phyloP scores from a whole-genome alignment of 257 asterid species.

The Lycium ferocissimum region DNA sequence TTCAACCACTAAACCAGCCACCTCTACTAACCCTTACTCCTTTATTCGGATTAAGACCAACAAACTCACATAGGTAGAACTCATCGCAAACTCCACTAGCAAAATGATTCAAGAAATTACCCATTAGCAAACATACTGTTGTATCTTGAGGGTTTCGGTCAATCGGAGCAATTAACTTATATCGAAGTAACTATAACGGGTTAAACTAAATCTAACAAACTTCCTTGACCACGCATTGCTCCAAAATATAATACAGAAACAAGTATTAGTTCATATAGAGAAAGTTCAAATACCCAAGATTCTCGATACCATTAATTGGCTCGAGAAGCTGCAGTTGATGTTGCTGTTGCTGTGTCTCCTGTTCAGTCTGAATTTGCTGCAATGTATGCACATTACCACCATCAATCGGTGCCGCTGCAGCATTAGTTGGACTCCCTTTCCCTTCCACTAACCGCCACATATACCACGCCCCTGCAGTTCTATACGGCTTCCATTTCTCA shows the following conservation, averaged over 20 bases:
- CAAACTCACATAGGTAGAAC: too few relatives aligned
- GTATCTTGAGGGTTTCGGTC: too few relatives aligned
- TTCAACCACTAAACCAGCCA: background rate
- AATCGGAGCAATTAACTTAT: too few relatives aligned
- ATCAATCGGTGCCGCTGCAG: slow-evolving; percentile 52
- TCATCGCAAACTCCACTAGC: too few relatives aligned
- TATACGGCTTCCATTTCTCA: slow-evolving; percentile 92
- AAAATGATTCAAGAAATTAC: too few relatives aligned
- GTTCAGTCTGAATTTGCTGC: slow-evolving; percentile 68
- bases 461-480: slow-evolving; percentile 97
- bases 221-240: background rate
- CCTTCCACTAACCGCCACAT: slow-evolving; percentile 91
- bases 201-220: too few relatives aligned
- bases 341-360: slow-evolving; percentile 53
- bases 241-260: background rate
- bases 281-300: slow-evolving; percentile 61
- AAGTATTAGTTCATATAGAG: background rate
- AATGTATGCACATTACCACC: slow-evolving; percentile 63
- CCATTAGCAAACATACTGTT: too few relatives aligned
- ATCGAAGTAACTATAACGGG: too few relatives aligned
- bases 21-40: too few relatives aligned
- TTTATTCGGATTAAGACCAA: too few relatives aligned
- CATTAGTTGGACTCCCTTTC: slow-evolving; percentile 61
- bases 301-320: slow-evolving; percentile 73
- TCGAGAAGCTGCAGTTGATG: slow-evolving; percentile 84